phyloP scores from a whole-genome alignment of 1,284 basidiomycete species.

The Pyrrhoderma lamaoense region DNA sequence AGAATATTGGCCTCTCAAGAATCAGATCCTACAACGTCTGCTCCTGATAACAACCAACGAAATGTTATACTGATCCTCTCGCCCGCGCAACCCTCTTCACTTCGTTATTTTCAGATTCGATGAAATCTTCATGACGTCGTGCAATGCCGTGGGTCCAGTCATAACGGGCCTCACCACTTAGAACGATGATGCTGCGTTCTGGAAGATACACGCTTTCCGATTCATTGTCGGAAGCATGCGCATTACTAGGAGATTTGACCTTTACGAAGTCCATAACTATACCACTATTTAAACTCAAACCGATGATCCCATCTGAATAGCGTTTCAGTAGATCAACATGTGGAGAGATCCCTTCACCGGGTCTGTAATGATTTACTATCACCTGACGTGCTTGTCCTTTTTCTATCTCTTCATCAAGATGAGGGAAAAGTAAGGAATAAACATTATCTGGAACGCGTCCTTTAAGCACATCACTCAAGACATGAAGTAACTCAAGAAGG shows the following conservation, averaged over 20 bases:
- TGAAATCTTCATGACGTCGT: slow-evolving; percentile 42
- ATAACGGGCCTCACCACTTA: slow-evolving; percentile 69
- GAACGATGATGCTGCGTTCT: slow-evolving; percentile 57
- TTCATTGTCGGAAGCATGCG: not conserved
- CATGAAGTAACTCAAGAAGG: slow-evolving; percentile 45
- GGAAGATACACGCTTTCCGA: slow-evolving; percentile 47
- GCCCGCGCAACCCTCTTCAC: slow-evolving; percentile 37
- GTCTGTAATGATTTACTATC: slow-evolving; percentile 72
- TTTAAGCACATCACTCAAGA: slow-evolving; percentile 40
- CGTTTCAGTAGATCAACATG: slow-evolving; percentile 72
- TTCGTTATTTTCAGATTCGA: slow-evolving; percentile 28
- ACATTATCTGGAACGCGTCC: slow-evolving; percentile 41
- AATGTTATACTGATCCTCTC: slow-evolving; percentile 70
- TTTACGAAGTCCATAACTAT: slow-evolving; percentile 65
- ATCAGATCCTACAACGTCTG: slow-evolving; percentile 56
- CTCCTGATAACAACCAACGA: slow-evolving; percentile 70
- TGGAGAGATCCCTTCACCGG: slow-evolving; percentile 72
- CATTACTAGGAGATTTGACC: slow-evolving; percentile 16
- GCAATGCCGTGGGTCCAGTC: slow-evolving; percentile 61
- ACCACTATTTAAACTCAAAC: slow-evolving; percentile 64
- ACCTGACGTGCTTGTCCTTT: slow-evolving; percentile 56
- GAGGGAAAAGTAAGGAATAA: slow-evolving; percentile 49
- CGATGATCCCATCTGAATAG: slow-evolving; percentile 76
- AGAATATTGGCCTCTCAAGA: not conserved
- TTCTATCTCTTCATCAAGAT: slow-evolving; percentile 17